Evolutionary conservation across 768 basidiomycete genomes (phyloP).

Genomic region (Strobilomyces echinocephalus): DNA sequence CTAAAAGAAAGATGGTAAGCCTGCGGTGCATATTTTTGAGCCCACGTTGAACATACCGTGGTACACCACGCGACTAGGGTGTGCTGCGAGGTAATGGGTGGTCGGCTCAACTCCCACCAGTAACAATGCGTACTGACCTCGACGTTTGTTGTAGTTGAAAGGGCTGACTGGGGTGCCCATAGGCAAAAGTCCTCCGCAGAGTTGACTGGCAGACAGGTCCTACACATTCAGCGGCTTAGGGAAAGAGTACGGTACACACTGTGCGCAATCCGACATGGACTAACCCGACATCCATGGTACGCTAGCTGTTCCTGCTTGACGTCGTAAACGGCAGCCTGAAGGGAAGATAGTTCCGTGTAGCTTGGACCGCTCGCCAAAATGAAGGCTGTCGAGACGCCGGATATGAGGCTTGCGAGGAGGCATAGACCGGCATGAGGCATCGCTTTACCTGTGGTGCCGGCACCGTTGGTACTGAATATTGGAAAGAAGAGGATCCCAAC

Average conservation of each 20-base stretch:
- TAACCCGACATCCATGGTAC: slow-evolving; percentile 61
- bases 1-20: slow-evolving; percentile 27
- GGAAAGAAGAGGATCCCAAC: slow-evolving; percentile 7
- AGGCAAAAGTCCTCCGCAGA: slow-evolving; percentile 53
- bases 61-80: slow-evolving; percentile 53
- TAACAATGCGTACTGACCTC: slow-evolving; percentile 41
- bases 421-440: slow-evolving; percentile 19
- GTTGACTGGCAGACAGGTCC: slow-evolving; percentile 41
- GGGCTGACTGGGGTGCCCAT: slow-evolving; percentile 46
- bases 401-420: slow-evolving; percentile 20
- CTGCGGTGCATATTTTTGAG: background rate
- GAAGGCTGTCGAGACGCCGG: slow-evolving; percentile 16
- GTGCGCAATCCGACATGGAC: slow-evolving; percentile 62
- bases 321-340: slow-evolving; percentile 42
- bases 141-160: slow-evolving; percentile 54
- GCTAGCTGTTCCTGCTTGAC: slow-evolving; percentile 58
- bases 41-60: slow-evolving; percentile 28
- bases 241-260: slow-evolving; percentile 32
- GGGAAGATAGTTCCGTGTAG: slow-evolving; percentile 47
- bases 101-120: slow-evolving; percentile 9
- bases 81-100: slow-evolving; percentile 28
- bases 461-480: slow-evolving; percentile 5
- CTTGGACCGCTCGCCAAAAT: slow-evolving; percentile 11
- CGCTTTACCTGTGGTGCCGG: slow-evolving; percentile 12
- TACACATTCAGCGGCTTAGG: background rate